phyloP scores from a whole-genome alignment of 129 eudicot species.

The Daucus carota region DH1_v3.0 NC_030382.2:49254001-49254500 shows the following conservation, averaged over 20 bases:
- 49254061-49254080: conserved; percentile 12
- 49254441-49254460: background rate
- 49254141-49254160: background rate
- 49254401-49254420: conserved; percentile 15
- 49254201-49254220: conserved; percentile 6
- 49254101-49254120: background rate
- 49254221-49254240: conserved; percentile 11
- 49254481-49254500: background rate
- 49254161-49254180: conserved; percentile 4
- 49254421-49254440: conserved; percentile 16
- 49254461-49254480: no score
- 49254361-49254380: conserved; percentile 8
- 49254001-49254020: background rate
- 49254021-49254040: conserved; percentile 16
- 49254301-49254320: background rate
- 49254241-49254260: conserved; percentile 9
- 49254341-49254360: background rate
- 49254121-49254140: no score
- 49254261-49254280: background rate
- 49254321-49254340: background rate
- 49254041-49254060: conserved; percentile 10
- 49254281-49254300: background rate
- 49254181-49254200: conserved; percentile 3
- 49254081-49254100: background rate
- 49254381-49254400: conserved; percentile 13